Conservation (phyloP, 305 asterid genomes). For the Petunia hybrid region DNA sequence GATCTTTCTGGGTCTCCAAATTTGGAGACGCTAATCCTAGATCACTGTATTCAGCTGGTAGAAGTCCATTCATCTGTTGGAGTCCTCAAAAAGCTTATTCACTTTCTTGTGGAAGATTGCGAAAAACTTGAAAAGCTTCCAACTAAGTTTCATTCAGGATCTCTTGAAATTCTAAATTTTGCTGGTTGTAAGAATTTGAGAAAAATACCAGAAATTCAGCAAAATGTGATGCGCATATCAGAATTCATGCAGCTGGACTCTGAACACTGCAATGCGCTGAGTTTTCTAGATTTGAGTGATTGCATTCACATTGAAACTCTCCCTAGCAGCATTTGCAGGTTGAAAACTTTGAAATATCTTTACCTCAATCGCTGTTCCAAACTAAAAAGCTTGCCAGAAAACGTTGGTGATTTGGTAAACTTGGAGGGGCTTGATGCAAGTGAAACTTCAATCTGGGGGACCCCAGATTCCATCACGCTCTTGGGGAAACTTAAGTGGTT, state of each 20-base stretch:
- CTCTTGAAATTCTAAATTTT: conserved; percentile 19
- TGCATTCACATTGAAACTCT: neutral
- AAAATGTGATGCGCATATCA: neutral
- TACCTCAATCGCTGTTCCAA: neutral
- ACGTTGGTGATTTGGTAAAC: neutral
- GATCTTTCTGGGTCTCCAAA: conserved; percentile 23
- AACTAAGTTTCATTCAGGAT: neutral
- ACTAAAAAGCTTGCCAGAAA: conserved; percentile 9
- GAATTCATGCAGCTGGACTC: neutral
- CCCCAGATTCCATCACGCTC: conserved; percentile 17
- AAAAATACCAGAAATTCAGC: neutral
- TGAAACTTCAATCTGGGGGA: neutral
- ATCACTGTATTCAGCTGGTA: neutral
- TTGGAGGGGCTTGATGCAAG: conserved; percentile 18
- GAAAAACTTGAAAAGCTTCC: conserved; percentile 20
- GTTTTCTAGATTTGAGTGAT: neutral
- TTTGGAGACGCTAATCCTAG: neutral
- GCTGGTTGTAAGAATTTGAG: conserved; percentile 29
- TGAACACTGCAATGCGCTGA: neutral
- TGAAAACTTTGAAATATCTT: conserved; percentile 2
- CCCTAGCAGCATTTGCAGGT: neutral
- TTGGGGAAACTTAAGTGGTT: neutral
- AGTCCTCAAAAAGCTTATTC: neutral
- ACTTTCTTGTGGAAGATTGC: neutral
- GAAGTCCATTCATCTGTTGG: conserved; percentile 23